Evolutionary conservation across 2,329 filamentous ascomycete genomes (phyloP).

Genomic region (Colletotrichum tanaceti): DNA sequence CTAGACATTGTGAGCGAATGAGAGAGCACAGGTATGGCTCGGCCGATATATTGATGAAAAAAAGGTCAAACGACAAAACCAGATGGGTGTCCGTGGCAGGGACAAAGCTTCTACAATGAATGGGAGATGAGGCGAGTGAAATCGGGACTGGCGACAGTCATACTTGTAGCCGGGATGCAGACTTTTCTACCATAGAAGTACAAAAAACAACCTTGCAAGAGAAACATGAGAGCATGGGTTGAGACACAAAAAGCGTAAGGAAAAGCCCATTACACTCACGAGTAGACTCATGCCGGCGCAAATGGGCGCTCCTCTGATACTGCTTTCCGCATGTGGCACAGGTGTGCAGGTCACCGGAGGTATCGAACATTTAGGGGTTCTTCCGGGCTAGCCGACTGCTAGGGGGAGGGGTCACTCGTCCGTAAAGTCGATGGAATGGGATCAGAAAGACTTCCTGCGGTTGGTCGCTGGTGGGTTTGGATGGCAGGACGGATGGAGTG

Average conservation of each 20-base stretch:
- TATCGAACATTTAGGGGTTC: conserved; percentile 17
- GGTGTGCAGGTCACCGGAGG: conserved; percentile 16
- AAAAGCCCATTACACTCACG: conserved; percentile 38
- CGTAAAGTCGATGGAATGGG: background rate
- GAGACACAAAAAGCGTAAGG: background rate
- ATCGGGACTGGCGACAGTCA: background rate
- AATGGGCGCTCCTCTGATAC: conserved; percentile 46
- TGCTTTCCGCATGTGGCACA: conserved; percentile 44
- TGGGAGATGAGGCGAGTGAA: background rate
- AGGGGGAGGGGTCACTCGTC: background rate
- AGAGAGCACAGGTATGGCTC: too few relatives aligned
- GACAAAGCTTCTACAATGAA: too few relatives aligned
- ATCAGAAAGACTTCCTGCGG: background rate
- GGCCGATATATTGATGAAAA: background rate
- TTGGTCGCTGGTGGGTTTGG: conserved; percentile 17
- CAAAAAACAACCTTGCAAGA: background rate
- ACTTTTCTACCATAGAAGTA: accelerated
- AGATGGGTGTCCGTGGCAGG: background rate
- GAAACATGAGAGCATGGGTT: too few relatives aligned
- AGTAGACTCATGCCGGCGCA: conserved; percentile 46
- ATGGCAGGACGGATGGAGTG: conserved; percentile 9
- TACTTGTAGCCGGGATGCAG: too few relatives aligned
- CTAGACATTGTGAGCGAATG: conserved; percentile 16
- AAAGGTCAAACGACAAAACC: background rate
- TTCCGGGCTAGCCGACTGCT: background rate